Evolutionary conservation across 495 filamentous ascomycete species (phyloP).

Genomic region (Tuber aestivum): DNA sequence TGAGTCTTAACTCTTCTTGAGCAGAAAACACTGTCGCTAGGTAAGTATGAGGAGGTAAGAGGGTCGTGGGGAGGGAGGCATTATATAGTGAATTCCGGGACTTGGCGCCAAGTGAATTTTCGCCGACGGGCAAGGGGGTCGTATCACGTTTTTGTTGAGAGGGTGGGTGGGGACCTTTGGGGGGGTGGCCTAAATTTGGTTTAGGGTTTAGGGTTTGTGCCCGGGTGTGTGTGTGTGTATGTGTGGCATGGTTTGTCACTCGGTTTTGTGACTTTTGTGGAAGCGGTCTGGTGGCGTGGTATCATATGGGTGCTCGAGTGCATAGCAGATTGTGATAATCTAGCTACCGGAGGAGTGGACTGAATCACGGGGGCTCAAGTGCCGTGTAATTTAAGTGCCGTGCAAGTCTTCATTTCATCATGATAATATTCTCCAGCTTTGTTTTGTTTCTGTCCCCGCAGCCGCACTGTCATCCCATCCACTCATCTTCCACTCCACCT

Average conservation of each 20-base stretch:
- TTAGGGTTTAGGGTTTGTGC: not conserved
- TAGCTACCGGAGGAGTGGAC: no score
- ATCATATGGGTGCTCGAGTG: no score
- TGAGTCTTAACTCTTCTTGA: constrained; percentile 38
- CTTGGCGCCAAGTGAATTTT: constrained; percentile 34
- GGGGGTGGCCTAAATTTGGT: not conserved
- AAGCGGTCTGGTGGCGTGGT: no score
- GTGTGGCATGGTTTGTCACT: not conserved
- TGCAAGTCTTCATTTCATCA: no score
- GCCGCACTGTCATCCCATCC: no score
- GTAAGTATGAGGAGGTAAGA: constrained; percentile 34
- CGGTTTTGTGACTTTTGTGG: not conserved
- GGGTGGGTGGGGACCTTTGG: not conserved
- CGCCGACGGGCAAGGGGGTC: constrained; percentile 20
- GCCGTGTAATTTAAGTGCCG: no score
- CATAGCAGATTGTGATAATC: no score
- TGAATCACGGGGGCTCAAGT: not conserved
- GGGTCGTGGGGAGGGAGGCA: constrained; percentile 14
- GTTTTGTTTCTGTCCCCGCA: no score
- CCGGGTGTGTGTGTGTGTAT: not conserved
- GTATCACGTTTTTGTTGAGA: not conserved
- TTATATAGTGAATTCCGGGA: constrained; percentile 16
- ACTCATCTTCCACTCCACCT: no score
- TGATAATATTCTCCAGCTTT: no score
- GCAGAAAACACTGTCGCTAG: constrained; percentile 40